A percentile compares a stretch with the other conserved stretches of the same genome.
Conservation (phyloP, 2,329 filamentous ascomycete species). For the Leptodontidium sp. region DNA sequence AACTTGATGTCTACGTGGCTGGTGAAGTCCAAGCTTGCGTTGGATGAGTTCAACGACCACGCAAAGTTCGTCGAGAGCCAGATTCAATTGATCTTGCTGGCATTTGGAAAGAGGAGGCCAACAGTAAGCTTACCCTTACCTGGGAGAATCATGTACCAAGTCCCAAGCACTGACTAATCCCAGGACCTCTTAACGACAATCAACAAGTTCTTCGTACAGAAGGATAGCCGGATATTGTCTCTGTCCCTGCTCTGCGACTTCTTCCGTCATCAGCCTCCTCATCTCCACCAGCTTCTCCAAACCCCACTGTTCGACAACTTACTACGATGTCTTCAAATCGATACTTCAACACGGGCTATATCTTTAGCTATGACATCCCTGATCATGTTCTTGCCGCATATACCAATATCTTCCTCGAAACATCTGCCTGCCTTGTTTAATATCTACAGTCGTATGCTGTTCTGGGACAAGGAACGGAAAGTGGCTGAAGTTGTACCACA, state of each 20-base stretch:
- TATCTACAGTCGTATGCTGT: conserved; percentile 80
- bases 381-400: conserved; percentile 84
- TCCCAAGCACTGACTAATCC: conserved; percentile 35
- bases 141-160: background rate
- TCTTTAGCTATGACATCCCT: conserved; percentile 77
- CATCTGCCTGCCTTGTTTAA: conserved; percentile 80
- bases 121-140: conserved; percentile 52
- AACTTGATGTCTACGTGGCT: conserved; percentile 67
- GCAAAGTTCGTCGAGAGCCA: conserved; percentile 53
- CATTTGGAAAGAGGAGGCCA: conserved; percentile 71
- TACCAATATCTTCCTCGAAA: conserved; percentile 74
- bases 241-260: conserved; percentile 76
- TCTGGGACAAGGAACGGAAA: conserved; percentile 67
- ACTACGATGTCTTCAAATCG: conserved; percentile 76
- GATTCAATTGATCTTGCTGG: conserved; percentile 55
- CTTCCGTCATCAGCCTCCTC: conserved; percentile 79
- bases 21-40: conserved; percentile 51
- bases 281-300: conserved; percentile 75
- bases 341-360: conserved; percentile 80
- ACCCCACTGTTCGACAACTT: conserved; percentile 77
- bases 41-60: conserved; percentile 53
- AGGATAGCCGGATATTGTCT: conserved; percentile 68
- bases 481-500: conserved; percentile 27
- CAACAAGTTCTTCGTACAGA: conserved; percentile 71
- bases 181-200: conserved; percentile 72